phyloP scores from a whole-genome alignment of 495 filamentous ascomycete species.

The Daldinia grandis region DNA sequence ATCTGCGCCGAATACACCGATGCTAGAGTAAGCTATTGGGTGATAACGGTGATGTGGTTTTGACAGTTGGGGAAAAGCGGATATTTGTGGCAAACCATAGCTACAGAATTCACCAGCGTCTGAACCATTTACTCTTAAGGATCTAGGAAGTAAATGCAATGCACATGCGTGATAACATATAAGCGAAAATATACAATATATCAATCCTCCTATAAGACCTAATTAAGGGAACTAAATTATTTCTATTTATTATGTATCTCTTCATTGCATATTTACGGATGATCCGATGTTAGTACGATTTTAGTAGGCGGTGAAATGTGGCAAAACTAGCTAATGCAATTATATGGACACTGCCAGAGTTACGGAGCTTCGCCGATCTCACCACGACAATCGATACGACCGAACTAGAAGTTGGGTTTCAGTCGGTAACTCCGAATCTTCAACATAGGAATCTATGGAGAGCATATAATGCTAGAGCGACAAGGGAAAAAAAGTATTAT shows the following conservation, averaged over 20 bases:
- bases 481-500: not conserved
- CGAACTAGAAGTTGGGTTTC: not conserved
- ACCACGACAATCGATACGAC: slow-evolving; percentile 1
- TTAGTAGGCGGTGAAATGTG: slow-evolving; percentile 24
- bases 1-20: slow-evolving; percentile 27
- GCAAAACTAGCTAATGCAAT: slow-evolving; percentile 28
- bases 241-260: not conserved
- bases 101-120: slow-evolving; percentile 13
- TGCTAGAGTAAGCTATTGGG: slow-evolving; percentile 9
- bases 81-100: slow-evolving; percentile 5
- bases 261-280: not conserved
- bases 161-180: not conserved
- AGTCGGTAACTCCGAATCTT: not conserved
- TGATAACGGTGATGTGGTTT: not conserved
- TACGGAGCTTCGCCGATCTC: slow-evolving; percentile 20
- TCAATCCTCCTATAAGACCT: not conserved
- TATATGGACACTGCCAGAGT: slow-evolving; percentile 15
- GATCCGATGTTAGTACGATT: not conserved
- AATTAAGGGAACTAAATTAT: not conserved
- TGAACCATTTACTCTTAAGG: not conserved
- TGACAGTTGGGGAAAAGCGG: not conserved
- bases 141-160: not conserved
- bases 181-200: not conserved
- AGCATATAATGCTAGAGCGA: slow-evolving; percentile 20
- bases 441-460: slow-evolving; percentile 21